Conservation (phyloP, 2,329 filamentous ascomycete species). For the Ascocoryne sarcoides region DNA sequence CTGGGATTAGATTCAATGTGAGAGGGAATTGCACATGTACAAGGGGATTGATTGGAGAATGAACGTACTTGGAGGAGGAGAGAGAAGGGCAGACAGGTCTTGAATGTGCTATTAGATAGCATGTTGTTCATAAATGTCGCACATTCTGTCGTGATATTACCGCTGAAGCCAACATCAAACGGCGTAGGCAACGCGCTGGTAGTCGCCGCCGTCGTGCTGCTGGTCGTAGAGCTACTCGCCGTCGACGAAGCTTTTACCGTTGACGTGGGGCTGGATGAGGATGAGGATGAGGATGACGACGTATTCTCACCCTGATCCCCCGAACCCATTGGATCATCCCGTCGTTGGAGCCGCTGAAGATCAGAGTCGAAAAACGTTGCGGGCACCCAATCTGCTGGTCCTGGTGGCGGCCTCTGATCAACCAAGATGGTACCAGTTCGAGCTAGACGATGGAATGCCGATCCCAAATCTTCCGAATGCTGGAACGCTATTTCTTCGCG, state of each 20-base stretch:
- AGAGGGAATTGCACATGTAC: not conserved
- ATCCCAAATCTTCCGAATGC: slow-evolving; percentile 15
- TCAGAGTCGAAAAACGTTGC: slow-evolving; percentile 9
- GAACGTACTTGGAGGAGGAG: slow-evolving; percentile 65
- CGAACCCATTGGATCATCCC: not conserved
- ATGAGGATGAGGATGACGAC: not conserved
- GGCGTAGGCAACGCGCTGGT: slow-evolving; percentile 47
- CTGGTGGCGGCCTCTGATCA: slow-evolving; percentile 22
- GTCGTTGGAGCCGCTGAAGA: slow-evolving; percentile 4
- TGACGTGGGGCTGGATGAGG: slow-evolving; percentile 5
- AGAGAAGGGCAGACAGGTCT: slow-evolving; percentile 70
- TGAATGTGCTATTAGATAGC: slow-evolving; percentile 24
- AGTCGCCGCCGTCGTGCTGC: slow-evolving; percentile 15
- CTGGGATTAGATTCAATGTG: not conserved
- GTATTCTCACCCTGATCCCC: not conserved
- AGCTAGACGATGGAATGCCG: slow-evolving; percentile 21
- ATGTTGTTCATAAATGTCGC: slow-evolving; percentile 24
- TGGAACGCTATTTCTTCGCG: slow-evolving; percentile 4
- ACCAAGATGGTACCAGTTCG: slow-evolving; percentile 24
- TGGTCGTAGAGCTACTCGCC: slow-evolving; percentile 5
- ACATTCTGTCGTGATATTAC: slow-evolving; percentile 45
- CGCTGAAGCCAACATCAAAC: slow-evolving; percentile 56
- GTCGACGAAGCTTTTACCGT: slow-evolving; percentile 7
- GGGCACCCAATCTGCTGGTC: not conserved
- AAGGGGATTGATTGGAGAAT: not conserved